Evolutionary conservation across 73 alveolate genomes (phyloP), one percentile per base, ranked within the genome.

Genomic region (Paramecium biaurelia): DNA sequence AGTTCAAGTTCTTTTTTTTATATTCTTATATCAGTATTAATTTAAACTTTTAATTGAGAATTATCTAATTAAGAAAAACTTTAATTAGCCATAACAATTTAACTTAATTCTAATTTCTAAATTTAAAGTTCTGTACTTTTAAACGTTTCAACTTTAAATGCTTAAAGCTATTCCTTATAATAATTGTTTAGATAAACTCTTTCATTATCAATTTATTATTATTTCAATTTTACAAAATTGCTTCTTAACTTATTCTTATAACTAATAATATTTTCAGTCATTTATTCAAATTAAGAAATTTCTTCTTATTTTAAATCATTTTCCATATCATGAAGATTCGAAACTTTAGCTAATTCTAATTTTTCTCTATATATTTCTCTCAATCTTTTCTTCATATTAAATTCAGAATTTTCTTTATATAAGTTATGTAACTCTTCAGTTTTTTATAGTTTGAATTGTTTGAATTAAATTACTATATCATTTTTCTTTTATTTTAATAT

Each of bases 171-270:
- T 24, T 63, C 84, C 28, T 63, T 63, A 32, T 63, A 63, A 63
- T 30, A 63, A 63, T 63, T 63, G 12, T 26, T 63, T 1, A 30
- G 21, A 24, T 63, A 63, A 63, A 24, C 26, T 63, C 84, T 63
- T 32, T 63, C 84, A 32, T 63, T 63, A 63, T 63, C 84, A 63
- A 63, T 63, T 63, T 63, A 63, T 63, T 63, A 24, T 63, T 63
- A 9, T 26, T 63, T 63, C 15, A 63, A 30, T 63, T 32, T 63
- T 2, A 63, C 47, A 63, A 63, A 32, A 63, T 63, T 63, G 8
- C 9, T 30, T 63, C 84, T 63, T 14, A 63, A 12, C 45, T 26
- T 11, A 63, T 63, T 63, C 47, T 63, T 63, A 26, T 63, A 63
- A 30, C 26, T 63, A 24, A 63, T 63, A 26, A 63, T 32, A 63